Evolutionary conservation across 2,329 filamentous ascomycete genomes (phyloP), one percentile per base, ranked within the genome.

Genomic region (Venturia oleaginea): DNA sequence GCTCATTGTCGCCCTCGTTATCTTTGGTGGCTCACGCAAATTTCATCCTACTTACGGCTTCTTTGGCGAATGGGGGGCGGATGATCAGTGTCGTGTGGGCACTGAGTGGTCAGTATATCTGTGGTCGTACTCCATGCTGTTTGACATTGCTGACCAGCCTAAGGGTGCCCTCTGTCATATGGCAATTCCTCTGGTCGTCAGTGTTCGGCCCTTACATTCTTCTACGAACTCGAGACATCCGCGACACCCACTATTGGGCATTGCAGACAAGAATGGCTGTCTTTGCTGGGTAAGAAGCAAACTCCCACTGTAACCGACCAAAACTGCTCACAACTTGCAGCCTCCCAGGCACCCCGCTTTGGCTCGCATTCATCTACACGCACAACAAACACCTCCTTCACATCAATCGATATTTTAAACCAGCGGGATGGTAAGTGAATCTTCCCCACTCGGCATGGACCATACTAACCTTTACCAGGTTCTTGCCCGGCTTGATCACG

Each of bases 171-270:
- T 86, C 84, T 0, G 80, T 86, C 55, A 77, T 86, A 62, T 88
- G 85, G 85, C 85, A 87, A 68, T 78, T 86, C 62, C 74, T 85
- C 65, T 88, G 84, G 85, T 80, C 84, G 17, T 87, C 83, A 80
- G 71, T 85, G 55, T 80, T 84, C 65, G 84, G 85, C 3, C 84
- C 86, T 24, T 77, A 82, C 69, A 78, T 87, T 67, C 79, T 89
- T 4, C 88, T 82, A 80, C 80, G 82, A 68, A 81, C 86, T 43
- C 80, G 85, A 8, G 76, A 79, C 27, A 84, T 89, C 68, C 79
- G 79, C 37, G 86, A 89, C 70, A 86, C 85, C 7, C 84, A 88
- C 69, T 83, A 85, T 64, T 89, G 86, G 86, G 79, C 85, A 13
- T 70, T 82, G 6, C 86, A 88, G 71, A 89, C 86, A 38, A 82